Conservation (phyloP, 148 eudicot species). For the Arctostaphylos glauca region DNA sequence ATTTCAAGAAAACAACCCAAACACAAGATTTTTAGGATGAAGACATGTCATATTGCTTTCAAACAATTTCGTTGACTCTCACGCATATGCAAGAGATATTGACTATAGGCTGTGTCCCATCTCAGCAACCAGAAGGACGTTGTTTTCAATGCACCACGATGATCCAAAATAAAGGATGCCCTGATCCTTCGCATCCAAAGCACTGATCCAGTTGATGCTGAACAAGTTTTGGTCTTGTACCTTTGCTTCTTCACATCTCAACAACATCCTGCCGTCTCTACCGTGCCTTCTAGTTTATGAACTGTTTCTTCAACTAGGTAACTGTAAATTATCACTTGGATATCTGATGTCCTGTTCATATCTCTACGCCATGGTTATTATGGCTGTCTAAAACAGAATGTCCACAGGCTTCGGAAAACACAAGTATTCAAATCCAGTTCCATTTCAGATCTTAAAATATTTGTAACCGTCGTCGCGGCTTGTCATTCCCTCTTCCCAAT, state of each 20-base stretch:
- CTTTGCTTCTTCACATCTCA: background rate
- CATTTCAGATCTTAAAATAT: slow-evolving; percentile 54
- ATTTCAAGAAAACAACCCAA: too few relatives aligned
- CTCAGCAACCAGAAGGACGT: background rate
- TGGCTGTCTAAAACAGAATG: background rate
- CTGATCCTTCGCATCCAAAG: background rate
- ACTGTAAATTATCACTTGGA: background rate
- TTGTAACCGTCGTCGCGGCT: slow-evolving; percentile 73
- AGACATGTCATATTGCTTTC: too few relatives aligned
- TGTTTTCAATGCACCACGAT: background rate
- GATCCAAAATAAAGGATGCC: background rate
- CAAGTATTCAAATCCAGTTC: background rate
- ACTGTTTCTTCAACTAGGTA: background rate
- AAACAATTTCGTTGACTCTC: too few relatives aligned
- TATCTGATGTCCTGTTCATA: background rate
- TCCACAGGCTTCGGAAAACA: background rate
- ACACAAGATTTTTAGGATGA: too few relatives aligned
- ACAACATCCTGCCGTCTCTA: background rate
- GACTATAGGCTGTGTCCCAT: too few relatives aligned
- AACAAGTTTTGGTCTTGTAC: background rate
- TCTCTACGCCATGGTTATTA: background rate
- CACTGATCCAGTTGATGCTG: background rate
- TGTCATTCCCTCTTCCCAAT: slow-evolving; percentile 98
- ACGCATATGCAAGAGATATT: too few relatives aligned
- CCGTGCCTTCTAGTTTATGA: background rate